Evolutionary conservation across 1,139 yeast genomes (phyloP).

Genomic region (Blastobotrys niveus): DNA sequence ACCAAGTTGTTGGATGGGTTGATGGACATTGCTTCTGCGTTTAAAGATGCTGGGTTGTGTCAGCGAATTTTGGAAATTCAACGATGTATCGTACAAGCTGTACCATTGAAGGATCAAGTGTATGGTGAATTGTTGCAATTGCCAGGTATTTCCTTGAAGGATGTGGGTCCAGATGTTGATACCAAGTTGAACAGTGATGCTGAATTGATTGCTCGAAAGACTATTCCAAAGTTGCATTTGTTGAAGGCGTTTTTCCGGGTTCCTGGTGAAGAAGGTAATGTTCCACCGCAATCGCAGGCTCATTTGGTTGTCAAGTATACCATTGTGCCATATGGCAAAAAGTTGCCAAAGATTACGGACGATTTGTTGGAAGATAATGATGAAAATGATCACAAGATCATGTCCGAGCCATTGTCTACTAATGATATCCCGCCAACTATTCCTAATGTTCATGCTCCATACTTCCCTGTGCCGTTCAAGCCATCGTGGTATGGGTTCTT

Average conservation of each 20-base stretch:
- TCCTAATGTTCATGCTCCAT: slow-evolving; percentile 64
- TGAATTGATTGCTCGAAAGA: slow-evolving; percentile 16
- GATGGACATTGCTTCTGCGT: slow-evolving; percentile 73
- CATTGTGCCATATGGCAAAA: slow-evolving; percentile 58
- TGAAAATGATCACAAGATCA: slow-evolving; percentile 55
- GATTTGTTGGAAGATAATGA: slow-evolving; percentile 38
- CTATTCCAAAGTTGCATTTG: slow-evolving; percentile 57
- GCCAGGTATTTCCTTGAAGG: slow-evolving; percentile 50
- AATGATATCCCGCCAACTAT: slow-evolving; percentile 61
- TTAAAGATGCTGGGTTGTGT: slow-evolving; percentile 66
- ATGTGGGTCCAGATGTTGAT: slow-evolving; percentile 15
- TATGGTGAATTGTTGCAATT: slow-evolving; percentile 70
- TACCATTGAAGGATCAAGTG: slow-evolving; percentile 46
- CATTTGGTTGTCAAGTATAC: slow-evolving; percentile 72
- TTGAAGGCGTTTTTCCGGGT: slow-evolving; percentile 72
- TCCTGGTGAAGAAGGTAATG: slow-evolving; percentile 71
- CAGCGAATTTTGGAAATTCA: slow-evolving; percentile 59
- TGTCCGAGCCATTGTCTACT: slow-evolving; percentile 65
- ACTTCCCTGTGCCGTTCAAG: slow-evolving; percentile 52
- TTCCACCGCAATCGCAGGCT: slow-evolving; percentile 70
- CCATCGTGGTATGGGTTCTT: slow-evolving; percentile 63
- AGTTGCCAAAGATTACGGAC: slow-evolving; percentile 33
- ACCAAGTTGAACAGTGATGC: slow-evolving; percentile 15
- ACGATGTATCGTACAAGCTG: slow-evolving; percentile 74
- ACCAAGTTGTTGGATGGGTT: slow-evolving; percentile 67